Base-by-base conservation (phyloP, 441 rosid genomes). In the Bruguiera hainesii region DNA sequence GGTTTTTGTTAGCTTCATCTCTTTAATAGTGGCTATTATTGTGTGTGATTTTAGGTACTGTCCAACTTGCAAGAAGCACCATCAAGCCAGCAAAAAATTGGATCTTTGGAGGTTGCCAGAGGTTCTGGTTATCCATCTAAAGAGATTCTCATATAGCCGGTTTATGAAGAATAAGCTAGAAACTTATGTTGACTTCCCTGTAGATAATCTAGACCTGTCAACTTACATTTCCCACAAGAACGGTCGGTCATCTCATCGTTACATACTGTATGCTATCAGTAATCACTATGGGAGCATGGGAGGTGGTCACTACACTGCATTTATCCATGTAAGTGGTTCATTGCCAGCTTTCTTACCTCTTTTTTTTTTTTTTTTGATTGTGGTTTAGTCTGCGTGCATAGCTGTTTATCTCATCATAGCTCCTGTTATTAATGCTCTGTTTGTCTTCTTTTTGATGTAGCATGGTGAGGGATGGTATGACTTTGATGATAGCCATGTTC, bases 381-480 rank as follows among this genome's bases (percentile, higher is more conserved):
- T 55, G 29, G 11, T 13, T 42, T 42, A 42, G 18, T 11, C 15
- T 42, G 48, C 18, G 1, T 42, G 48, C 48, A 42, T 13, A 13
- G 18, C 48, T 33, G 16, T 11, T 55, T 29, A 10, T 26, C 9
- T 53, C 6, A 52, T 52, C 56, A 20, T 52, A 11, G 56, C 21
- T 20, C 48, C 0, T 11, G 48, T 39, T 39, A 42, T 42, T 11
- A 26, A 23, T 56, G 25, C 37, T 56, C 31, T 11, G 8, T 53
- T 29, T 16, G 7, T 25, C 29, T 19, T 39, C 72, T 33, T 63
- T 65, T 37, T 67, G 52, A 63, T 80, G 82, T 73, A 96, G 99
- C 97, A 89, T 70, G 99, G 99, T 63, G 92, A 85, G 65, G 82
- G 73, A 71, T 96, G 99, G 99, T 90, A 85, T 39, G 96, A 93